Evolutionary conservation across 192 early-diverging fungal species (phyloP), one percentile per base, ranked within the genome.

Genomic region (Linnemannia hyalina): DNA sequence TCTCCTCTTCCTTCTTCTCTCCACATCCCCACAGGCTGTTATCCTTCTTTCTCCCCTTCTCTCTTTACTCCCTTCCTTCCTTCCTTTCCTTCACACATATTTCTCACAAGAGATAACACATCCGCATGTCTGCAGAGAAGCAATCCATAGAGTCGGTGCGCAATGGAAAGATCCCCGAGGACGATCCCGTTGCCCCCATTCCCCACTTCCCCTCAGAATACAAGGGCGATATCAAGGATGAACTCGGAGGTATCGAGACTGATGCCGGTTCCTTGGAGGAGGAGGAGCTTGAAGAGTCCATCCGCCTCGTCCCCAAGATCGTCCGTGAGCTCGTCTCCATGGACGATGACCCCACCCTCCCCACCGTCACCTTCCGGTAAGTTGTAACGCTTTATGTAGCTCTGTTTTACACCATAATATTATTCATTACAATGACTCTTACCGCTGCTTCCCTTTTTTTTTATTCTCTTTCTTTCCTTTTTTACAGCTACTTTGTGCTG

Each of bases 341-440:
- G 80, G 88, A 88, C 16, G 88, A 88, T 63, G 88, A 88, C 23
- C 88, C 88, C 16, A 84, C 80, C 26, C 80, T 81, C 10, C 88
- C 88, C 42, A 88, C 82, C 2, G 80, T 88, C 26, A 88, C 88
- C 26, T 88, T 88, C 73, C 82, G 88, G 88, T 88, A 85, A 63
- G 74, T 4, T 36, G 52, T 13, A 3, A 20, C 10, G 42, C 29
- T 6, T 57, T 57, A 2, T 32, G 13, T 32, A 40, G 38, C 38
- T 65, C 29, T 11, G 13, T 10, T 32, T 65, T 26, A 15, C 26
- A 32, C 13, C 60, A 32, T 8, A 26, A 65, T 41, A 11, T 4
- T 0, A 38, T 46, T 18, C 3, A 40, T 23, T 46, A 8, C 55
- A 49, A 10, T 40, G 57, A 44, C 41, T 41, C 40, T 73, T 11